Conservation (phyloP, 371 early-diverging fungal species). For the Mortierella sp. region DNA sequence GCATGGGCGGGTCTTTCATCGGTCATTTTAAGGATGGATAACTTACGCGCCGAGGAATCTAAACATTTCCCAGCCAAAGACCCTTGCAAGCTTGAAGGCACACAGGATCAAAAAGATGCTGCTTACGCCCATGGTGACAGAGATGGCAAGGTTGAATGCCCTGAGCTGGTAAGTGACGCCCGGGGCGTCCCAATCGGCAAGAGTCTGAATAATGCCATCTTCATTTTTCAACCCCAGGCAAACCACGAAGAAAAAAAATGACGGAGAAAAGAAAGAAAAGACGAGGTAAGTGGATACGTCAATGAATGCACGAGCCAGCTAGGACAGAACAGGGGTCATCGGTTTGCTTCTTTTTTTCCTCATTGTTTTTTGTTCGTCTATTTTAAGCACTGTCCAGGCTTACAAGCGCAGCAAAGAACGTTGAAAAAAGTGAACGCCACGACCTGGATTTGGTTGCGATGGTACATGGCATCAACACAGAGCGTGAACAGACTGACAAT, state of each 20-base stretch:
- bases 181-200: constrained; percentile 27
- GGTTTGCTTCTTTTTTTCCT: neutral
- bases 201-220: constrained; percentile 47
- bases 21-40: neutral
- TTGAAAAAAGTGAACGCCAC: constrained; percentile 51
- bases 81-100: constrained; percentile 39
- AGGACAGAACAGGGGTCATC: neutral
- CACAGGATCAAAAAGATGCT: constrained; percentile 30
- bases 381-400: constrained; percentile 8
- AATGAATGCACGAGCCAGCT: neutral
- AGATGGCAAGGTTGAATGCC: constrained; percentile 39
- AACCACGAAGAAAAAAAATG: neutral
- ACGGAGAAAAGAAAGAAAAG: neutral
- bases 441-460: constrained; percentile 56
- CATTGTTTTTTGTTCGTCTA: constrained; percentile 5
- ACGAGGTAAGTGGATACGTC: neutral
- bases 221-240: neutral
- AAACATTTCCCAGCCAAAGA: constrained; percentile 57
- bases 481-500: constrained; percentile 42
- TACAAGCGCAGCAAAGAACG: constrained; percentile 44
- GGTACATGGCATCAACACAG: constrained; percentile 51
- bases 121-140: constrained; percentile 45
- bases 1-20: neutral
- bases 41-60: constrained; percentile 57
- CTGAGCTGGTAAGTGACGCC: constrained; percentile 12